phyloP scores from a whole-genome alignment of 352 stramenopile species.

The Globisporangium sylvaticum region DNA sequence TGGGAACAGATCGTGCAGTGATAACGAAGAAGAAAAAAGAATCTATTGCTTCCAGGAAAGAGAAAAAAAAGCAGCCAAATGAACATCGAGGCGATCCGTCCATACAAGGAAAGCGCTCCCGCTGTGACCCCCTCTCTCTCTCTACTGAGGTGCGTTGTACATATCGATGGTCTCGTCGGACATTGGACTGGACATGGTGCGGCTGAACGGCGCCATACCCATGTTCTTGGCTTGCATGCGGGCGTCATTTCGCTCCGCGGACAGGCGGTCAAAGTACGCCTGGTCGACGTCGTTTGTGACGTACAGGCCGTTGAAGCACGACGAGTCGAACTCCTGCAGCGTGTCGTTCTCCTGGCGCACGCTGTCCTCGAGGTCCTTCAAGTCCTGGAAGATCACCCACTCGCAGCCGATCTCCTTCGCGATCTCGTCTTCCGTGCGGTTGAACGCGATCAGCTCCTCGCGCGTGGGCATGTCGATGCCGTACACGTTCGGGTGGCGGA shows the following conservation, averaged over 20 bases:
- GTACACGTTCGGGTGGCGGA: conserved; percentile 99
- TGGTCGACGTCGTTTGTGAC: conserved; percentile 92
- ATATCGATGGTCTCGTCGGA: conserved; percentile 87
- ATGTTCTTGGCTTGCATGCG: conserved; percentile 86
- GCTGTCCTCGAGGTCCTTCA: conserved; percentile 91
- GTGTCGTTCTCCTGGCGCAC: conserved; percentile 67
- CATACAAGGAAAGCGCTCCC: not conserved
- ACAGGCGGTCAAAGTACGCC: conserved; percentile 79
- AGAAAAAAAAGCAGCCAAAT: not conserved
- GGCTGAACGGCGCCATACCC: conserved; percentile 69
- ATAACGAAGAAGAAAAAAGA: not conserved
- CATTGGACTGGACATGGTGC: conserved; percentile 71
- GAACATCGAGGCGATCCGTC: not conserved
- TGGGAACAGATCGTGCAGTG: not conserved
- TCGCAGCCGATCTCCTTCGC: conserved; percentile 92
- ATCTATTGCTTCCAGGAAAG: conserved; percentile 3
- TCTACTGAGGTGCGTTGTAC: conserved; percentile 85
- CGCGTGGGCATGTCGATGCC: conserved; percentile 99
- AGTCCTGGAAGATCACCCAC: conserved; percentile 93
- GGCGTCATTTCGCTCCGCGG: conserved; percentile 74
- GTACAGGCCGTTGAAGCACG: conserved; percentile 96
- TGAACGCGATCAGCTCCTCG: conserved; percentile 97
- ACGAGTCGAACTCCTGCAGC: conserved; percentile 91
- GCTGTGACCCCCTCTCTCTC: not conserved
- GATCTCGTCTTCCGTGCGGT: conserved; percentile 93